Conservation (phyloP, 345 rosid species). For the Dipteronia sinensis region DNA sequence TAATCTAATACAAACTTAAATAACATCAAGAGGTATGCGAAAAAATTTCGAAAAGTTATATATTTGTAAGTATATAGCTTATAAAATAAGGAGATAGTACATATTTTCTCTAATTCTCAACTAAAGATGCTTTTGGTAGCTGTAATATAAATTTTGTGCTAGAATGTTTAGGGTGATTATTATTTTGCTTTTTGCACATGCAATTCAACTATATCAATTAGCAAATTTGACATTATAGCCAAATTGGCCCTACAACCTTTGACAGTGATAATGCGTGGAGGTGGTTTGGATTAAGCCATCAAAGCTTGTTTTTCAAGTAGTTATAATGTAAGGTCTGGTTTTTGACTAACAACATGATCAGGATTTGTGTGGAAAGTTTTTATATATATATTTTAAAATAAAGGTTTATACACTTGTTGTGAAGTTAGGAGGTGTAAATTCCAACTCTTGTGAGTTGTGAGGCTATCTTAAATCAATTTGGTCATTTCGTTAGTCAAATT, state of each 20-base stretch:
- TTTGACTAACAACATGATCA: too few species aligned
- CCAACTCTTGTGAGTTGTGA: too few species aligned
- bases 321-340: too few species aligned
- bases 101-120: not conserved
- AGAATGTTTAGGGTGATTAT: not conserved
- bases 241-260: not conserved
- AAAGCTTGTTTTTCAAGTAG: not conserved
- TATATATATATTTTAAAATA: too few species aligned
- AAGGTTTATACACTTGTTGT: too few species aligned
- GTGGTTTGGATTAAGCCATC: constrained; percentile 11
- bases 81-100: not conserved
- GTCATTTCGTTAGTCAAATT: too few species aligned
- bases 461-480: too few species aligned
- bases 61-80: not conserved
- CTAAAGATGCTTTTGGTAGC: not conserved
- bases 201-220: not conserved
- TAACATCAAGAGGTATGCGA: not conserved
- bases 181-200: not conserved
- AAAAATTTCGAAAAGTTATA: not conserved
- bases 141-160: not conserved
- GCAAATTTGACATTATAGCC: not conserved
- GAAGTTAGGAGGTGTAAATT: too few species aligned
- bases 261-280: not conserved
- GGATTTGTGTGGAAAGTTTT: too few species aligned
- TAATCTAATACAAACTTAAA: not conserved